Evolutionary conservation across 2,329 filamentous ascomycete species (phyloP).

Genomic region (Intubia oerlemansii): DNA sequence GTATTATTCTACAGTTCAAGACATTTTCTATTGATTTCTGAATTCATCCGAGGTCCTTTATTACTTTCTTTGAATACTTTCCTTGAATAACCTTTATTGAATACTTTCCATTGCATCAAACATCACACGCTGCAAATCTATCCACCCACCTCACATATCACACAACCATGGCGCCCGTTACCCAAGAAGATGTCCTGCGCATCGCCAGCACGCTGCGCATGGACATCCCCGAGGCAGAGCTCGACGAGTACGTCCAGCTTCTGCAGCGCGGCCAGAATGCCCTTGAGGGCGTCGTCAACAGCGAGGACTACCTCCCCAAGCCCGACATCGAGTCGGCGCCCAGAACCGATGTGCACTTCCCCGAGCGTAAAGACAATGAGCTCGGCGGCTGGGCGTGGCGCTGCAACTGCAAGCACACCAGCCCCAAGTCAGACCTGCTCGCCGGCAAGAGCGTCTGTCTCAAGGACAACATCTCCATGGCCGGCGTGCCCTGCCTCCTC

Average conservation of each 20-base stretch:
- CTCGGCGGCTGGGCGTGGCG: slow-evolving; percentile 22
- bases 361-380: slow-evolving; percentile 13
- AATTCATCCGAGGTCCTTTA: too few species aligned
- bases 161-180: slow-evolving; percentile 2
- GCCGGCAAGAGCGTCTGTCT: slow-evolving; percentile 54
- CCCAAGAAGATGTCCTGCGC: slow-evolving; percentile 7
- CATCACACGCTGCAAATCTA: not conserved
- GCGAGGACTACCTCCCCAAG: slow-evolving; percentile 13
- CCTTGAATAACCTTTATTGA: too few species aligned
- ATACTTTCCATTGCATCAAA: too few species aligned
- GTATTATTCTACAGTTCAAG: too few species aligned
- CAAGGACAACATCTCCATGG: slow-evolving; percentile 56
- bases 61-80: too few species aligned
- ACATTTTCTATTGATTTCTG: too few species aligned
- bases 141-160: not conserved
- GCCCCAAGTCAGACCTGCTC: too few species aligned
- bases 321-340: slow-evolving; percentile 6
- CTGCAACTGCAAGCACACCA: slow-evolving; percentile 15
- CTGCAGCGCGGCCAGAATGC: slow-evolving; percentile 5
- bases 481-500: slow-evolving; percentile 37
- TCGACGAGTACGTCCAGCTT: slow-evolving; percentile 12
- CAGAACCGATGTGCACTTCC: slow-evolving; percentile 13
- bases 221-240: slow-evolving; percentile 10
- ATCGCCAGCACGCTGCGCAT: slow-evolving; percentile 12
- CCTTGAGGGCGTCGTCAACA: slow-evolving; percentile 4